Percentiles rank a stretch among this genome's conserved stretches.
These are phyloP conservation scores for Penicillium nucicola DNA, from an alignment of 495 filamentous ascomycete species.

Conservation along the genomic window DNA sequence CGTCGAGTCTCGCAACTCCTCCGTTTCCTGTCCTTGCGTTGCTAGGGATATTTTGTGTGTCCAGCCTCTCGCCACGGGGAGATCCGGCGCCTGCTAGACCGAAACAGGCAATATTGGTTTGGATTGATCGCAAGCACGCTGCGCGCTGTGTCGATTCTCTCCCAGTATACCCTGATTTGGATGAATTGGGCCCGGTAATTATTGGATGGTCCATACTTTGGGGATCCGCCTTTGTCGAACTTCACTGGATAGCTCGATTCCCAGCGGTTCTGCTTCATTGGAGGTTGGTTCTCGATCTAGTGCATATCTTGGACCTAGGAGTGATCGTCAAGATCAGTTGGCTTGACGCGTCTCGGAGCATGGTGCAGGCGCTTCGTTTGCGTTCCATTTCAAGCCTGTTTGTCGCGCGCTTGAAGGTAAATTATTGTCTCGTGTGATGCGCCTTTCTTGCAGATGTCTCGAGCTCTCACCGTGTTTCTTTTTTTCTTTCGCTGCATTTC, in stretches of 20 bases:
- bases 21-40: constrained; percentile 29
- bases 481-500: background rate
- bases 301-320: background rate
- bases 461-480: background rate
- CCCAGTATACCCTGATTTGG: background rate
- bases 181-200: background rate
- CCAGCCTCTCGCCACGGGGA: background rate
- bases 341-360: constrained; percentile 30
- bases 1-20: constrained; percentile 19
- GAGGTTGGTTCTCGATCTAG: background rate
- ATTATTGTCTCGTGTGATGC: constrained; percentile 4
- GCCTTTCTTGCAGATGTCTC: background rate
- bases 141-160: background rate
- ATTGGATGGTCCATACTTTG: background rate
- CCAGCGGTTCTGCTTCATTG: background rate
- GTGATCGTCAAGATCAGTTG: constrained; percentile 8
- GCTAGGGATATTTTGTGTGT: constrained; percentile 12
- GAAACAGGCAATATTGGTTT: constrained; percentile 1
- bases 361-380: constrained; percentile 33
- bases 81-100: background rate
- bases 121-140: background rate
- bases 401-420: constrained; percentile 33
- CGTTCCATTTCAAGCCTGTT: constrained; percentile 22
- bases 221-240: background rate
- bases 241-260: background rate